Conservation (phyloP, 345 rosid species). For the Cardamine occulta region DNA sequence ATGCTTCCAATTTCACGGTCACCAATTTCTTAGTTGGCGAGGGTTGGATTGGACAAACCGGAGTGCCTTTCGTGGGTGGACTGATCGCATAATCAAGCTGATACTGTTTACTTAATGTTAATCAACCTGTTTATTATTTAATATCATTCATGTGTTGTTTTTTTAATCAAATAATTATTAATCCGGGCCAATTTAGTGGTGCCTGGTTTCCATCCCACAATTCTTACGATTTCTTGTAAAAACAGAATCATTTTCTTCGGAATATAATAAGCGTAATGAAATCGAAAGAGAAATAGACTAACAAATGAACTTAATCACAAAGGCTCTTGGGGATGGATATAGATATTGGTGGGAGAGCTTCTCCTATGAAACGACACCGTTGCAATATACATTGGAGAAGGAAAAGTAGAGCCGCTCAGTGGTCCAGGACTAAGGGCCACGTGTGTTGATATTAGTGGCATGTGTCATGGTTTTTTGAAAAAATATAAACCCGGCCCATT, state of each 20-base stretch:
- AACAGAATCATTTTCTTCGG: no score
- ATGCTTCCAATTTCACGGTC: slow-evolving; percentile 76
- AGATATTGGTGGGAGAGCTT: not conserved
- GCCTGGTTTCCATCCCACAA: slow-evolving; percentile 7
- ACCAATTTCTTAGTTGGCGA: slow-evolving; percentile 65
- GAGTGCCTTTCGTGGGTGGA: slow-evolving; percentile 56
- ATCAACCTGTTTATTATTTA: slow-evolving; percentile 1
- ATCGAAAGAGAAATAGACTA: not conserved
- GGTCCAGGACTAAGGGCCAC: slow-evolving; percentile 23
- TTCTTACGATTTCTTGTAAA: not conserved
- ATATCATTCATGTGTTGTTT: slow-evolving; percentile 32
- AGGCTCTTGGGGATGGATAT: no score
- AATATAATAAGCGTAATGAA: no score
- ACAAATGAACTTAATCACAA: not conserved
- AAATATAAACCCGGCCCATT: slow-evolving; percentile 14
- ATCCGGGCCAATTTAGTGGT: slow-evolving; percentile 21
- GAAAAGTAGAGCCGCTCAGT: not conserved
- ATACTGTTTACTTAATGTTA: slow-evolving; percentile 4
- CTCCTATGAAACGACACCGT: not conserved
- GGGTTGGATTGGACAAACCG: slow-evolving; percentile 67
- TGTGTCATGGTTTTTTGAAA: slow-evolving; percentile 22
- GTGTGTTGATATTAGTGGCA: not conserved
- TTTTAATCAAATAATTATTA: slow-evolving; percentile 23
- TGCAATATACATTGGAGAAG: not conserved
- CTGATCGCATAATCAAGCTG: slow-evolving; percentile 38